Base-by-base conservation (phyloP, 352 stramenopile species). In the Pythium apleroticum region DNA sequence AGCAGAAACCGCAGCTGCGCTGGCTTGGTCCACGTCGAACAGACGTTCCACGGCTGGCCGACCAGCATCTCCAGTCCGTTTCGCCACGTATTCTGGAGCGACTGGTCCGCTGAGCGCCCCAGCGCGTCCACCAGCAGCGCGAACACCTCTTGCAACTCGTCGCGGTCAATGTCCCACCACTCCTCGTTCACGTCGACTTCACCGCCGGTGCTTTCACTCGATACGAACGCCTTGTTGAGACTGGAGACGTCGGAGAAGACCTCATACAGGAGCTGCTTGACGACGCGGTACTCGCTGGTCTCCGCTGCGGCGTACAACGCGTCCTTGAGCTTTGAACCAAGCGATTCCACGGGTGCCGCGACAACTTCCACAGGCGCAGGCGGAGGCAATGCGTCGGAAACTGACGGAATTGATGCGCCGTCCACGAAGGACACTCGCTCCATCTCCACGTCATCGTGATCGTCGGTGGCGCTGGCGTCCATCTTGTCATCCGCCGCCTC, bases 21-120 rank as follows among this genome's bases (percentile, higher is more conserved):
- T 0, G 75, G 71, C 9, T 57, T 67, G 11, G 78, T 76, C 84
- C 84, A 93, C 17, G 77, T 90, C 41, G 84, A 90, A 59, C 80
- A 89, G 19, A 86, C 65, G 52, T 90, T 89, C 84, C 84, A 93
- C 14, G 84, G 78, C 66, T 90, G 81, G 14, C 66, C 88, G 33
- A 90, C 81, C 48, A 90, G 59, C 46, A 71, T 85, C 49, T 87
- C 77, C 22, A 93, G 69, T 17, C 81, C 84, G 52, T 93, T 93
- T 1, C 74, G 67, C 62, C 89, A 84, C 28, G 82, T 93, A 53
- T 91, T 93, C 48, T 88, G 79, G 37, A 91, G 62, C 9, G 66
- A 73, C 6, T 76, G 73, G 52, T 89, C 78, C 12, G 27, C 63
- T 17, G 64, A 60, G 10, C 62, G 52, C 15, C 62, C 49, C 62